These are phyloP conservation scores for Coemansia sp. DNA, from an alignment of 192 early-diverging fungal species.

Conservation along the genomic window DNA sequence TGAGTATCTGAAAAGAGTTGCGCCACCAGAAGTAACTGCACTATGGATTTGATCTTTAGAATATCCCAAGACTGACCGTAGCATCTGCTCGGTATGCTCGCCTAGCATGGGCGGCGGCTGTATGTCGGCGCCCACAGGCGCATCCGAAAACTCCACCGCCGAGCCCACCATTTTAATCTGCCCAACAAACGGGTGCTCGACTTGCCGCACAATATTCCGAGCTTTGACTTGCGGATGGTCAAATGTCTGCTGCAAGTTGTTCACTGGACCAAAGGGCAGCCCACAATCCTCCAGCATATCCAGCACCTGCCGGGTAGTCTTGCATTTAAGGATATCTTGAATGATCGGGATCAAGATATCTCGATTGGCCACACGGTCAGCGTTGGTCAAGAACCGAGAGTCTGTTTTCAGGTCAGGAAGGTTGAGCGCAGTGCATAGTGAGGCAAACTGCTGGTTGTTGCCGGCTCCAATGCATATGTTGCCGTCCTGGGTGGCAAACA, in stretches of 20 bases:
- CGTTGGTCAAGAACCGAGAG: conserved; percentile 64
- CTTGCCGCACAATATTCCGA: conserved; percentile 69
- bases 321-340: conserved; percentile 42
- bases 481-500: conserved; percentile 73
- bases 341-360: conserved; percentile 62
- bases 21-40: conserved; percentile 25
- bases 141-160: conserved; percentile 75
- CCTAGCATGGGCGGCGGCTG: conserved; percentile 81
- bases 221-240: conserved; percentile 69
- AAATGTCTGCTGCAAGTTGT: conserved; percentile 75
- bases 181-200: conserved; percentile 81
- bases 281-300: conserved; percentile 62
- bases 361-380: conserved; percentile 71
- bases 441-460: conserved; percentile 81
- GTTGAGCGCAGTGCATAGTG: conserved; percentile 59
- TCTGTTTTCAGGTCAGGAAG: conserved; percentile 52
- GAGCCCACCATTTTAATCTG: conserved; percentile 70
- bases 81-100: conserved; percentile 82
- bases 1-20: conserved; percentile 21
- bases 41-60: conserved; percentile 54
- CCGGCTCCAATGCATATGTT: conserved; percentile 87
- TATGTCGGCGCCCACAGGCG: conserved; percentile 59
- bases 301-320: conserved; percentile 64
- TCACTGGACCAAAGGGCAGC: conserved; percentile 82
- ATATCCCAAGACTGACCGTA: conserved; percentile 67